Conservation (phyloP, 148 eudicot species). For the Silene conica region DNA sequence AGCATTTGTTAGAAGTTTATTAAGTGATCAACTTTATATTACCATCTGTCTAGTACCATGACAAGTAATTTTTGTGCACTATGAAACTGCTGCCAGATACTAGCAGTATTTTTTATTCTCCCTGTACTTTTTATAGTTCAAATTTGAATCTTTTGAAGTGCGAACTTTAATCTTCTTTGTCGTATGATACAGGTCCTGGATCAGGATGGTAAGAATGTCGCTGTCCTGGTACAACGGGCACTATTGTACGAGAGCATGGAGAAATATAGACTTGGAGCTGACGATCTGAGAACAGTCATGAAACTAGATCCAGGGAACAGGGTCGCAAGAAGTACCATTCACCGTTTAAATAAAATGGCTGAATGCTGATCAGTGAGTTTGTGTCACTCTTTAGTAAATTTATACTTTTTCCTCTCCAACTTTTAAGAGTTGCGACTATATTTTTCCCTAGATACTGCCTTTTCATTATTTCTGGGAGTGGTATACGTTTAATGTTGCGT, state of each 20-base stretch:
- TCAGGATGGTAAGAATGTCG: conserved; percentile 51
- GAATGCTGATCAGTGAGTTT: conserved; percentile 26
- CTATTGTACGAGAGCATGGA: conserved; percentile 96
- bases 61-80: too few relatives aligned
- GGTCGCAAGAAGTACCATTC: conserved; percentile 90
- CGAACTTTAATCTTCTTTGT: neutral
- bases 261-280: conserved; percentile 92
- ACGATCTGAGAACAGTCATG: conserved; percentile 92
- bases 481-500: neutral
- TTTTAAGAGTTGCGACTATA: neutral
- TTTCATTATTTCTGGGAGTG: neutral
- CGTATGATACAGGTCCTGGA: conserved; percentile 55
- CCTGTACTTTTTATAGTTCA: neutral
- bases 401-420: conserved; percentile 8
- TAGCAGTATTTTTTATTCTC: neutral
- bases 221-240: conserved; percentile 88
- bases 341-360: conserved; percentile 87
- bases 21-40: neutral
- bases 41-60: neutral
- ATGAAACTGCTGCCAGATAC: neutral
- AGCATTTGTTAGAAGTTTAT: too few relatives aligned
- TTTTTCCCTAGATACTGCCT: neutral
- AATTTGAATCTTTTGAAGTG: neutral
- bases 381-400: conserved; percentile 12
- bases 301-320: conserved; percentile 86